Percentiles rank a stretch among this genome's conserved stretches.
Evolutionary conservation across 352 stramenopile species (phyloP).

Genomic region (Pelagophyceae sp.): DNA sequence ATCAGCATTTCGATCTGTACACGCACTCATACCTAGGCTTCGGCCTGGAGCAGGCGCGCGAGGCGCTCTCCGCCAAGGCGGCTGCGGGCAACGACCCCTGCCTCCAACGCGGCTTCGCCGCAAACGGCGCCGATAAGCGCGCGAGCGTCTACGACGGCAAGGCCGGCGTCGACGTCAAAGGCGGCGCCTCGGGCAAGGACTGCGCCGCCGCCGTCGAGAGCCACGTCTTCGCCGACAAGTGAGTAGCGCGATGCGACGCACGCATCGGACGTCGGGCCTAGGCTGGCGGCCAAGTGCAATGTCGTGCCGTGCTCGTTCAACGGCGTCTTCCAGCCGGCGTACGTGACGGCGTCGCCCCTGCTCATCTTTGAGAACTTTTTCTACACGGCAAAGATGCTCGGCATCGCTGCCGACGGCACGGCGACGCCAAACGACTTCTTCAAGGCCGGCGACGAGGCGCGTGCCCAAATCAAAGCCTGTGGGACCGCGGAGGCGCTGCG

Average conservation of each 20-base stretch:
- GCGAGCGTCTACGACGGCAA: slow-evolving; percentile 19
- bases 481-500: too few relatives aligned
- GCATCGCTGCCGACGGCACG: slow-evolving; percentile 14
- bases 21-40: slow-evolving; percentile 31
- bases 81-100: not conserved
- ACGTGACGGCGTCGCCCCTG: slow-evolving; percentile 15
- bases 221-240: not conserved
- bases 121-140: not conserved
- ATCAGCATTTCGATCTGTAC: slow-evolving; percentile 18
- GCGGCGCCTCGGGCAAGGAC: not conserved
- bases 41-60: slow-evolving; percentile 26
- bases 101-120: not conserved
- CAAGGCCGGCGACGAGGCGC: not conserved
- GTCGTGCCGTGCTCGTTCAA: slow-evolving; percentile 17
- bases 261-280: too few relatives aligned
- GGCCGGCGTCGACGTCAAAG: not conserved
- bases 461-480: too few relatives aligned
- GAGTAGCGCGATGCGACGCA: too few relatives aligned
- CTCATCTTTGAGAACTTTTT: slow-evolving; percentile 31
- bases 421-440: not conserved
- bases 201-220: not conserved
- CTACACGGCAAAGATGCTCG: slow-evolving; percentile 25
- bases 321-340: slow-evolving; percentile 22
- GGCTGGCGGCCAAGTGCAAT: not conserved
- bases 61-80: not conserved